These are phyloP conservation scores for Zopfia rhizophila DNA, from an alignment of 2,329 filamentous ascomycete genomes.

Conservation along the genomic window DNA sequence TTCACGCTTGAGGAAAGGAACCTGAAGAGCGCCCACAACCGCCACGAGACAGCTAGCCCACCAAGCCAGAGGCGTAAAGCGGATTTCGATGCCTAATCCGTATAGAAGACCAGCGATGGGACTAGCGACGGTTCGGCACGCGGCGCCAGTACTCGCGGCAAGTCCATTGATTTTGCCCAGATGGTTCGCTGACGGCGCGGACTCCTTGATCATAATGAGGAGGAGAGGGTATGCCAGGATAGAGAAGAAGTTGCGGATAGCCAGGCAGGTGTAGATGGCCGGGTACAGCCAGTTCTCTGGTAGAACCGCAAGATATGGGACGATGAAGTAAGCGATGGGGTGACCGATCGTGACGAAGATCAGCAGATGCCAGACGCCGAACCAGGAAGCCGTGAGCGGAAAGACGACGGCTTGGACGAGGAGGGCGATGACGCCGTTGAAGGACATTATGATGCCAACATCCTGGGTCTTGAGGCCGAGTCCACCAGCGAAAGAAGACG, in stretches of 20 bases:
- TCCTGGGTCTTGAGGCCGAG: slow-evolving; percentile 73
- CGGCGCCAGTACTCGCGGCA: slow-evolving; percentile 76
- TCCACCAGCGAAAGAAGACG: slow-evolving; percentile 63
- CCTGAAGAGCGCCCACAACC: slow-evolving; percentile 64
- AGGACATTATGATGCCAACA: slow-evolving; percentile 74
- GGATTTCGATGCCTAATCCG: slow-evolving; percentile 66
- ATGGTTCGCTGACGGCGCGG: slow-evolving; percentile 69
- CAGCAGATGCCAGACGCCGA: slow-evolving; percentile 76
- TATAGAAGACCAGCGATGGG: slow-evolving; percentile 76
- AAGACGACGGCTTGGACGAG: slow-evolving; percentile 79
- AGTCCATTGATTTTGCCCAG: slow-evolving; percentile 78
- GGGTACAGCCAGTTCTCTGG: slow-evolving; percentile 64
- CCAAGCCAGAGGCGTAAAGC: slow-evolving; percentile 71
- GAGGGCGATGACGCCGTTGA: slow-evolving; percentile 77
- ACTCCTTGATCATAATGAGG: slow-evolving; percentile 78
- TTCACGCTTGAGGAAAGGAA: slow-evolving; percentile 65
- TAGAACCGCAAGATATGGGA: slow-evolving; percentile 73
- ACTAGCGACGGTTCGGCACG: slow-evolving; percentile 74
- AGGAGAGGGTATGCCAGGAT: slow-evolving; percentile 75
- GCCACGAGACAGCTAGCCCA: slow-evolving; percentile 69
- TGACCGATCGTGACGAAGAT: slow-evolving; percentile 72
- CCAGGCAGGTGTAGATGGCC: slow-evolving; percentile 73
- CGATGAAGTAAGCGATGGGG: slow-evolving; percentile 73
- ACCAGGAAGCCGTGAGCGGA: slow-evolving; percentile 68
- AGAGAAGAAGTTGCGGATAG: slow-evolving; percentile 73